Conservation (phyloP, 2,329 filamentous ascomycete species). For the Ophiosphaerella korrae region DNA sequence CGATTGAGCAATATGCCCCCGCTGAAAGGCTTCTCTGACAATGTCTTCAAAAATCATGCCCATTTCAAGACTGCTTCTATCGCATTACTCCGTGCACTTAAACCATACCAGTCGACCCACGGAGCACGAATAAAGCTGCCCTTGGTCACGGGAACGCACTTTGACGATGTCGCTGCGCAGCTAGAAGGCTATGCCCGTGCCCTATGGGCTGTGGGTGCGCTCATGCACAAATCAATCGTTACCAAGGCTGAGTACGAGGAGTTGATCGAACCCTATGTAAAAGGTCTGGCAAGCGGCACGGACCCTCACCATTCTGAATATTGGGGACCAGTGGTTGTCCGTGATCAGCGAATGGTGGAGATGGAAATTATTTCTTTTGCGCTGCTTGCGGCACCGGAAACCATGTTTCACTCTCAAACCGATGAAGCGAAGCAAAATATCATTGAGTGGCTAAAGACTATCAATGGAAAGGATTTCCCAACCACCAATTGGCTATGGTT, state of each 20-base stretch:
- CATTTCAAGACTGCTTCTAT: slow-evolving; percentile 33
- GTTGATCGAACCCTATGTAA: slow-evolving; percentile 32
- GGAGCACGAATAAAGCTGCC: slow-evolving; percentile 40
- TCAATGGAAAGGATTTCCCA: slow-evolving; percentile 55
- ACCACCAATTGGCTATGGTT: slow-evolving; percentile 61
- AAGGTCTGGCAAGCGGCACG: slow-evolving; percentile 42
- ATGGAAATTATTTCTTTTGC: slow-evolving; percentile 59
- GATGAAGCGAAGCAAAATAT: slow-evolving; percentile 45
- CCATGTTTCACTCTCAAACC: slow-evolving; percentile 42
- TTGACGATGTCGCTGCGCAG: slow-evolving; percentile 43
- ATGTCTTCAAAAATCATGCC: slow-evolving; percentile 26
- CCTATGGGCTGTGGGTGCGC: slow-evolving; percentile 39
- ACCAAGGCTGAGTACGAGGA: slow-evolving; percentile 20
- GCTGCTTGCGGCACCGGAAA: slow-evolving; percentile 51
- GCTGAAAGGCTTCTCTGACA: slow-evolving; percentile 36
- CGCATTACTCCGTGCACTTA: slow-evolving; percentile 29
- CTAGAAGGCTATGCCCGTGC: slow-evolving; percentile 43
- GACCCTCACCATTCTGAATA: slow-evolving; percentile 48
- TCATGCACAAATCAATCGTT: slow-evolving; percentile 26
- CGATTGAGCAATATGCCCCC: slow-evolving; percentile 28
- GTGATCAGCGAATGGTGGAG: slow-evolving; percentile 62
- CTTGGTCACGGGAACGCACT: slow-evolving; percentile 41
- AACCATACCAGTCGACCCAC: slow-evolving; percentile 37
- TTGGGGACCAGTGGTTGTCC: slow-evolving; percentile 55
- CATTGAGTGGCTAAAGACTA: slow-evolving; percentile 48